These are phyloP conservation scores for Globisporangium abappressorium DNA, from an alignment of 352 stramenopile genomes.

Conservation along the genomic window DNA sequence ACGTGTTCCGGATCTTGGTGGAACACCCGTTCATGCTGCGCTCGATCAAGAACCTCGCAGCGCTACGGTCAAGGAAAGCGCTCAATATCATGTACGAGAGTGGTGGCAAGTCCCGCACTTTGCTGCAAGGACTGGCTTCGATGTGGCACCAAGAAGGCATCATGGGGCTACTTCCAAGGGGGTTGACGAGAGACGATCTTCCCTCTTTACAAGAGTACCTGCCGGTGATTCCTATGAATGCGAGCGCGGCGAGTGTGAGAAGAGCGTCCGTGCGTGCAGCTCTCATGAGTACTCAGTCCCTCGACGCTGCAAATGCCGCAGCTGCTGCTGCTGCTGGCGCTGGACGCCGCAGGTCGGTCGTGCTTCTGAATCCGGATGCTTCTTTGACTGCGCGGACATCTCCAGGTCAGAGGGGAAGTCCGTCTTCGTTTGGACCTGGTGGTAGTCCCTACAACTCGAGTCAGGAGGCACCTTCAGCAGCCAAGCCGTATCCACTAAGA, in stretches of 20 bases:
- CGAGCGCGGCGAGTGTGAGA: neutral
- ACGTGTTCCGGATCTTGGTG: conserved; percentile 47
- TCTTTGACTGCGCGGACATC: neutral
- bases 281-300: neutral
- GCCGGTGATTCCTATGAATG: neutral
- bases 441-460: neutral
- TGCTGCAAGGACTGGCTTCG: conserved; percentile 60
- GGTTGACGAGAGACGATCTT: conserved; percentile 26
- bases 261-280: conserved; percentile 15
- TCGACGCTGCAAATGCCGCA: neutral
- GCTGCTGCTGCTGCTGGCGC: neutral
- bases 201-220: conserved; percentile 50
- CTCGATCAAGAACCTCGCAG: conserved; percentile 52
- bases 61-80: conserved; percentile 52
- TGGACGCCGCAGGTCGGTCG: conserved; percentile 1
- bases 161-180: conserved; percentile 38
- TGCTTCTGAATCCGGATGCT: neutral
- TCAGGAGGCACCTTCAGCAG: neutral
- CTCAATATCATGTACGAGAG: conserved; percentile 54
- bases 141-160: conserved; percentile 62
- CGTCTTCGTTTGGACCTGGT: neutral
- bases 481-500: neutral
- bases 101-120: conserved; percentile 48
- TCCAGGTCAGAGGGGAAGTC: neutral
- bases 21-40: conserved; percentile 56